Evolutionary conservation across 306 rosid species (phyloP).

Genomic region (Vigna trinervia): DNA sequence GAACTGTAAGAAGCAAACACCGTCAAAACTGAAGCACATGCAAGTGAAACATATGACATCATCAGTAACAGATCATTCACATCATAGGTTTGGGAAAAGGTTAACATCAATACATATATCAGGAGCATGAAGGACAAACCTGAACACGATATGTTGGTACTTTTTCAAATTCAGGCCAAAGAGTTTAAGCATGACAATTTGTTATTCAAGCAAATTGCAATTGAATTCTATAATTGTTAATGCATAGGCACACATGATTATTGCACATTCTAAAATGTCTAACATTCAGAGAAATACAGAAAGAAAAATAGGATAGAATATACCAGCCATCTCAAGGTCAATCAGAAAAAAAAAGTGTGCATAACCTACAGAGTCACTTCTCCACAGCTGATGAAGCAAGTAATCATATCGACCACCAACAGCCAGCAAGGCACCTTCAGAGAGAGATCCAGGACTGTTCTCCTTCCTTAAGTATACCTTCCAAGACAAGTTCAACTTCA

Average conservation of each 20-base stretch:
- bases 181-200: conserved; percentile 36
- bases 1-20: conserved; percentile 31
- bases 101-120: conserved; percentile 23
- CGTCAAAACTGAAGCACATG: conserved; percentile 19
- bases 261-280: conserved; percentile 33
- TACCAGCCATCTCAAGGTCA: conserved; percentile 25
- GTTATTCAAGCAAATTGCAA: conserved; percentile 35
- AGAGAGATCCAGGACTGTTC: conserved; percentile 69
- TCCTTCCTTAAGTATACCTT: conserved; percentile 88
- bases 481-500: conserved; percentile 47
- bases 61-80: conserved; percentile 11
- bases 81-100: conserved; percentile 6
- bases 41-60: conserved; percentile 17
- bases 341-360: conserved; percentile 25
- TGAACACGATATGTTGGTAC: conserved; percentile 15
- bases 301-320: conserved; percentile 34
- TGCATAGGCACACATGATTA: conserved; percentile 27
- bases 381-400: conserved; percentile 80
- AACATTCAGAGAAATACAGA: conserved; percentile 28
- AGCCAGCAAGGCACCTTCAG: conserved; percentile 84
- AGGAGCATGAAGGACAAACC: conserved; percentile 17
- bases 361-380: conserved; percentile 67
- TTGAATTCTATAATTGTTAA: not conserved
- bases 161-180: conserved; percentile 27
- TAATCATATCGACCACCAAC: conserved; percentile 91